Conservation (phyloP, 179 eudicot genomes). For the Silene noctiflora region DNA sequence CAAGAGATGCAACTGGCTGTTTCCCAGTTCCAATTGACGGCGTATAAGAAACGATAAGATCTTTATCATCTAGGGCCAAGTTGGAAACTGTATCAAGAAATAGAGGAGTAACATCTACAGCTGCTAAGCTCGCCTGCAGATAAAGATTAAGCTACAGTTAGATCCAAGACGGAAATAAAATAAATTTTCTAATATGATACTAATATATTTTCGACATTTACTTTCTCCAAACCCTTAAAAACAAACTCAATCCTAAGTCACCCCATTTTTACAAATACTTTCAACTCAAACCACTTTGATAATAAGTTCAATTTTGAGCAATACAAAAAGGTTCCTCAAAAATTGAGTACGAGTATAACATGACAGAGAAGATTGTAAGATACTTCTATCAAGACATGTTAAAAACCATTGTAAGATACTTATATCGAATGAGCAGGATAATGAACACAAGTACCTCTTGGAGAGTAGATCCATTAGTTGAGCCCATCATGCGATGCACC, state of each 20-base stretch:
- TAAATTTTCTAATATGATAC: too few relatives aligned
- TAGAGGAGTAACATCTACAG: conserved; percentile 75
- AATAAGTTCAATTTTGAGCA: too few relatives aligned
- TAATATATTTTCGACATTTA: too few relatives aligned
- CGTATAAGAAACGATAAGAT: conserved; percentile 42
- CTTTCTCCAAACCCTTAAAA: not conserved
- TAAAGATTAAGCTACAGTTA: not conserved
- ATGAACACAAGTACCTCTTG: conserved; percentile 36
- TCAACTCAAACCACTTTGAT: too few relatives aligned
- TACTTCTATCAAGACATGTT: not conserved
- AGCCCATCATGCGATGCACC: conserved; percentile 58
- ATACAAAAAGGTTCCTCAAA: not conserved
- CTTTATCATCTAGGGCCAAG: conserved; percentile 47
- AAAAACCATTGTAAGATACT: not conserved
- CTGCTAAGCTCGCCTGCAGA: conserved; percentile 59
- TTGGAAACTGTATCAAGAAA: conserved; percentile 60
- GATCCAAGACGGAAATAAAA: not conserved
- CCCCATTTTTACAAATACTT: too few relatives aligned
- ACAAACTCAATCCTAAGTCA: too few relatives aligned
- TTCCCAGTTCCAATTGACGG: conserved; percentile 30
- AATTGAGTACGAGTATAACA: not conserved
- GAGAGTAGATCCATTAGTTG: conserved; percentile 25
- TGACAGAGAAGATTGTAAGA: not conserved
- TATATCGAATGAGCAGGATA: not conserved
- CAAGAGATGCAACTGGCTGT: conserved; percentile 31